phyloP scores from a whole-genome alignment of 139 green algal genomes.

The Pleodorina starrii region DNA sequence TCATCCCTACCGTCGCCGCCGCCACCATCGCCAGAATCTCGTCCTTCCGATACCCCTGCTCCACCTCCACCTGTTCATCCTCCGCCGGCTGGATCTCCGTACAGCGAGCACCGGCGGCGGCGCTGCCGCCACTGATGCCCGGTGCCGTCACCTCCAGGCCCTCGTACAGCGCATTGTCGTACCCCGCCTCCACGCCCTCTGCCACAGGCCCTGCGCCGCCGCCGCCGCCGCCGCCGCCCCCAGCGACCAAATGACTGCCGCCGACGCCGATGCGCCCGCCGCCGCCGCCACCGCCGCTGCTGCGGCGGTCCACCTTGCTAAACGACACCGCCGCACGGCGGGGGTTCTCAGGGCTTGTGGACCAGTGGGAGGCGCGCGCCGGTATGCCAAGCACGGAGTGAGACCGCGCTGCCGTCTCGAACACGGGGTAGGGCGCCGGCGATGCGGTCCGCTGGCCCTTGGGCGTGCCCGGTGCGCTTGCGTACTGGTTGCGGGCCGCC shows the following conservation, averaged over 20 bases:
- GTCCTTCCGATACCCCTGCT: neutral
- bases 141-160: neutral
- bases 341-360: neutral
- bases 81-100: neutral
- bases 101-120: neutral
- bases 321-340: neutral
- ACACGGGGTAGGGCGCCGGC: neutral
- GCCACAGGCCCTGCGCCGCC: neutral
- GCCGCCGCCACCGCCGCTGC: neutral
- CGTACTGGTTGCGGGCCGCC: neutral
- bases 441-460: neutral
- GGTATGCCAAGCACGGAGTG: neutral
- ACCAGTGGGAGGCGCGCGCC: neutral
- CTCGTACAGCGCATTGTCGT: slow-evolving; percentile 7
- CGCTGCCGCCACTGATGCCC: no score
- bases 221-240: neutral
- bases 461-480: neutral
- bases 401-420: neutral
- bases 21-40: neutral
- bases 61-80: neutral
- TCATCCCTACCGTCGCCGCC: no score
- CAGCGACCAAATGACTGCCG: neutral
- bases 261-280: neutral
- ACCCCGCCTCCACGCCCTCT: neutral
- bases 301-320: neutral